Evolutionary conservation across 768 basidiomycete genomes (phyloP).

Genomic region (Termitomyces sp.): DNA sequence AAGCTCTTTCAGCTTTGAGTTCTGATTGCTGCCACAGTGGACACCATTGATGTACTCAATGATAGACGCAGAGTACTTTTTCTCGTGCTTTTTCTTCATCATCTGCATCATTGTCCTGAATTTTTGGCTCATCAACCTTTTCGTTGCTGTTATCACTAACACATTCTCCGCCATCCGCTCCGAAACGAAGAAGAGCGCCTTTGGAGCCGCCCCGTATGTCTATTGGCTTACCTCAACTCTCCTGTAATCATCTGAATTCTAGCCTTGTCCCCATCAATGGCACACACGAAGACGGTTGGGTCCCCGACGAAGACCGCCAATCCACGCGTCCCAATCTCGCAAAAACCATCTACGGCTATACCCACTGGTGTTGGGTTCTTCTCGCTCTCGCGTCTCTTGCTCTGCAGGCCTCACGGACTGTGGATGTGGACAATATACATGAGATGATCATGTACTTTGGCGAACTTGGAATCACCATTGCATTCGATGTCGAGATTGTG

Average conservation of each 20-base stretch:
- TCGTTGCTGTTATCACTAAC: slow-evolving; percentile 95
- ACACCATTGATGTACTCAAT: slow-evolving; percentile 80
- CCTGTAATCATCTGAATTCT: background rate
- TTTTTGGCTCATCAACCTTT: slow-evolving; percentile 91
- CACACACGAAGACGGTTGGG: slow-evolving; percentile 65
- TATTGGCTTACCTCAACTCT: background rate
- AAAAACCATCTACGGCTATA: slow-evolving; percentile 54
- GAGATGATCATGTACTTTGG: slow-evolving; percentile 51
- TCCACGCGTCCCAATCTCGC: slow-evolving; percentile 41
- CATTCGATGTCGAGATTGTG: slow-evolving; percentile 87
- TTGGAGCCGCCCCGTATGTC: slow-evolving; percentile 74
- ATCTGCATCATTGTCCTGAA: slow-evolving; percentile 82
- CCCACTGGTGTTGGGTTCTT: slow-evolving; percentile 71
- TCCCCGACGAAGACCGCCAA: slow-evolving; percentile 42
- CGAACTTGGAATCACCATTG: slow-evolving; percentile 75
- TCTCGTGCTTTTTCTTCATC: slow-evolving; percentile 88
- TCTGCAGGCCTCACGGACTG: slow-evolving; percentile 67
- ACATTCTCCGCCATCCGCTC: slow-evolving; percentile 86
- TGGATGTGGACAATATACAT: slow-evolving; percentile 45
- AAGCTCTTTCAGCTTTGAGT: background rate
- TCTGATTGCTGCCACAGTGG: slow-evolving; percentile 46
- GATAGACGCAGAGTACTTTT: slow-evolving; percentile 87
- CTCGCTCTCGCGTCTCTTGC: slow-evolving; percentile 69
- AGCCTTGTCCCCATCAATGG: slow-evolving; percentile 41
- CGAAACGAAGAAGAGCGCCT: slow-evolving; percentile 88